phyloP scores from a whole-genome alignment of 345 rosid species.

The Salix arbutifolia region DNA sequence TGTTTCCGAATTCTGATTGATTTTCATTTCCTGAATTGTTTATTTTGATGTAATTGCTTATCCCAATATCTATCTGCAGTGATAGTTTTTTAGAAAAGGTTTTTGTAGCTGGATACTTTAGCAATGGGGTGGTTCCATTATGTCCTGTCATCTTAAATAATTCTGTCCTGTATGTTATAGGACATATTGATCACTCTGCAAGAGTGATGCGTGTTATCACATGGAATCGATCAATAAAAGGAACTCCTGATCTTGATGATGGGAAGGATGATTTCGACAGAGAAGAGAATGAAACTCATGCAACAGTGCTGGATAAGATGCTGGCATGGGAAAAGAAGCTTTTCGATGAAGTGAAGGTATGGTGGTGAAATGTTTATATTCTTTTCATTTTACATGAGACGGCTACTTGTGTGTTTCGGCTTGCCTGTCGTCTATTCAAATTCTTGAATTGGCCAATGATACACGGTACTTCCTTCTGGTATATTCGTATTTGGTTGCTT shows the following conservation, averaged over 20 bases:
- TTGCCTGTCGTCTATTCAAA: not conserved
- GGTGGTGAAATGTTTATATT: conserved; percentile 4
- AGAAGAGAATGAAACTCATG: conserved; percentile 88
- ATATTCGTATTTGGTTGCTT: not conserved
- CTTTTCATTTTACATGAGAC: not conserved
- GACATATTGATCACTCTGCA: conserved; percentile 87
- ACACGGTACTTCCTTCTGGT: not conserved
- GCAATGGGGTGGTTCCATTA: not conserved
- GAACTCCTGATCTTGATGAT: conserved; percentile 46
- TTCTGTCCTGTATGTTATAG: conserved; percentile 32
- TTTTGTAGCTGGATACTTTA: not conserved
- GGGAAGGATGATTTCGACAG: conserved; percentile 70
- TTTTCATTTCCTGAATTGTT: not conserved
- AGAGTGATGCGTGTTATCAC: conserved; percentile 96
- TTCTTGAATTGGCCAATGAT: not conserved
- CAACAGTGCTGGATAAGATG: conserved; percentile 92
- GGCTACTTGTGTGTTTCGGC: not conserved
- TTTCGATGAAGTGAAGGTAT: conserved; percentile 95
- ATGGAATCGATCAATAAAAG: conserved; percentile 87
- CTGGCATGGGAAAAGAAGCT: conserved; percentile 98
- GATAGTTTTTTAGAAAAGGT: not conserved
- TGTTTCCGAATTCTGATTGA: not conserved
- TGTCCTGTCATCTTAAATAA: not conserved
- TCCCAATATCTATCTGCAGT: not conserved
- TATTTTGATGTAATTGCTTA: not conserved